A percentile compares a stretch with the other conserved stretches of the same genome.
These are phyloP conservation scores for Erysimum cheiri DNA, from an alignment of 441 rosid species.

Conservation along the genomic window DNA sequence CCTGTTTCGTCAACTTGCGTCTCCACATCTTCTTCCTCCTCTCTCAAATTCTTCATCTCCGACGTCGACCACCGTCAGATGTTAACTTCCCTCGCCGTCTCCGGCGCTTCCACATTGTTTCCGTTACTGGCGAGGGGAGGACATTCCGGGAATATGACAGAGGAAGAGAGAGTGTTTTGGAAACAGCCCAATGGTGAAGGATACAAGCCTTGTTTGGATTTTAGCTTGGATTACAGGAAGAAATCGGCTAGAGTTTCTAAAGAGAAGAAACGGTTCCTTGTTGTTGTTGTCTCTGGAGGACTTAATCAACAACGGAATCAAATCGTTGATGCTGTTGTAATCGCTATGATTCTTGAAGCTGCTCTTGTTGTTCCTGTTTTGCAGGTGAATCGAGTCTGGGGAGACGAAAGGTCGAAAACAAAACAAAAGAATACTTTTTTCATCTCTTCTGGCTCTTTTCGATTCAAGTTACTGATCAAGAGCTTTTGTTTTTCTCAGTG, in stretches of 20 bases:
- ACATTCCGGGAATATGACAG: conserved; percentile 50
- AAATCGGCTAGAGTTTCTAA: conserved; percentile 55
- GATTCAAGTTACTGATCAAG: background rate
- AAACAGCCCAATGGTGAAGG: conserved; percentile 70
- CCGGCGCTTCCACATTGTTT: conserved; percentile 42
- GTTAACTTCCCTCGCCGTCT: conserved; percentile 55
- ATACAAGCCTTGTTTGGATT: conserved; percentile 74
- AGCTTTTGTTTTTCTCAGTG: conserved; percentile 49
- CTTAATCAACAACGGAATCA: conserved; percentile 79
- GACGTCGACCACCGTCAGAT: conserved; percentile 45
- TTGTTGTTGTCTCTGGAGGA: conserved; percentile 79
- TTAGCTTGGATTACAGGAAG: conserved; percentile 59
- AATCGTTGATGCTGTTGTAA: conserved; percentile 80
- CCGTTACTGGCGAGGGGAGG: conserved; percentile 59
- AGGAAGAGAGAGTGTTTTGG: conserved; percentile 75
- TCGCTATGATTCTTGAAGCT: conserved; percentile 80
- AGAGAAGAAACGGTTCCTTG: conserved; percentile 70
- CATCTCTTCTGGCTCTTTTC: background rate
- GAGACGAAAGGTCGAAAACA: conserved; percentile 66
- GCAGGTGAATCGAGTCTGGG: conserved; percentile 79
- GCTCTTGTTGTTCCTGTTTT: conserved; percentile 77
- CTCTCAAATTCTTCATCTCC: conserved; percentile 38
- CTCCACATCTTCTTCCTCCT: conserved; percentile 54
- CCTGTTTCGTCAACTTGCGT: conserved; percentile 22
- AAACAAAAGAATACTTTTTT: background rate